These are phyloP conservation scores for Mycosphaerella arachidis DNA, from an alignment of 2,329 filamentous ascomycete species.

Conservation along the genomic window DNA sequence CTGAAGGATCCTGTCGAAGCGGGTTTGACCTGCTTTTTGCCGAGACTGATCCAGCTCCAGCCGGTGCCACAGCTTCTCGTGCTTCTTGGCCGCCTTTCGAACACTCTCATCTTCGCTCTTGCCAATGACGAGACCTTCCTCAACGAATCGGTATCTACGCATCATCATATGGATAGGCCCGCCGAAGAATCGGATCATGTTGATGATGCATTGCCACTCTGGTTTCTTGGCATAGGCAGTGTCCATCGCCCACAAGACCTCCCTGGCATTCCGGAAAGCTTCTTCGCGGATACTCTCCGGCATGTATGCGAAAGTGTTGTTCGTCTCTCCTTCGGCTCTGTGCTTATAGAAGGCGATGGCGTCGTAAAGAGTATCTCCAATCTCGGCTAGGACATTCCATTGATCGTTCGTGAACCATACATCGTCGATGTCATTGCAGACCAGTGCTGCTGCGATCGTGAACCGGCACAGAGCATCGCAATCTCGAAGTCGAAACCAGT, in stretches of 20 bases:
- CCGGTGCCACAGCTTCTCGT: constrained; percentile 35
- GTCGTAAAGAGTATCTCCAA: constrained; percentile 32
- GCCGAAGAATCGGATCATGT: constrained; percentile 31
- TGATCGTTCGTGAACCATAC: constrained; percentile 24
- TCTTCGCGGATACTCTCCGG: constrained; percentile 22
- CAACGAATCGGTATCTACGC: constrained; percentile 34
- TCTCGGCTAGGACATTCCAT: constrained; percentile 24
- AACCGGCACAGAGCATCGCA: constrained; percentile 33
- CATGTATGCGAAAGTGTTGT: constrained; percentile 34
- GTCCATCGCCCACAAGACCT: constrained; percentile 36
- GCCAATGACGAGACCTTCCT: constrained; percentile 32
- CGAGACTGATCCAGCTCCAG: constrained; percentile 4
- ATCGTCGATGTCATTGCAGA: constrained; percentile 29
- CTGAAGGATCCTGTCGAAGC: constrained; percentile 6
- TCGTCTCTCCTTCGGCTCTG: constrained; percentile 33
- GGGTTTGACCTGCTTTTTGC: not conserved
- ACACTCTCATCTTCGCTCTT: constrained; percentile 25
- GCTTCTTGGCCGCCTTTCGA: constrained; percentile 21
- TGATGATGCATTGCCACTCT: constrained; percentile 12
- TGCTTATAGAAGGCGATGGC: constrained; percentile 35
- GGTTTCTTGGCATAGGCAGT: constrained; percentile 17
- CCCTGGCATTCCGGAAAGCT: constrained; percentile 24
- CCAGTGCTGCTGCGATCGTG: constrained; percentile 31
- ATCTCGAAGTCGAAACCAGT: constrained; percentile 35
- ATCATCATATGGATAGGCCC: constrained; percentile 36